These are phyloP conservation scores for Yamadazyma dendronema DNA, from an alignment of 1,139 yeast genomes.

Conservation along the genomic window DNA sequence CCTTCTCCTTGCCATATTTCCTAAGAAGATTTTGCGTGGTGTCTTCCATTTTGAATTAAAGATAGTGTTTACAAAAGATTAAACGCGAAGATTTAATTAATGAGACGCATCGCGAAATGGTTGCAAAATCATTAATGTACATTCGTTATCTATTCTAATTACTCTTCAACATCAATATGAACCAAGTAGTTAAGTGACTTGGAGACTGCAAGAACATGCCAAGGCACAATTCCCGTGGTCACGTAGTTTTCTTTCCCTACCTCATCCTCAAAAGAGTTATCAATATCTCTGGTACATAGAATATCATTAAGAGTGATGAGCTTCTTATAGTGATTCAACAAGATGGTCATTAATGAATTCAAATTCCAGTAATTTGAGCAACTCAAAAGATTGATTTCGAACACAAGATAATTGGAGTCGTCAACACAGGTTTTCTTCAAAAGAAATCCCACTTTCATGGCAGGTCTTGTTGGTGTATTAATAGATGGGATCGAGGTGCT, in stretches of 20 bases:
- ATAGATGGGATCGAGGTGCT: constrained; percentile 61
- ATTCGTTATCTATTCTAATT: too few relatives aligned
- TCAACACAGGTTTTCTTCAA: constrained; percentile 31
- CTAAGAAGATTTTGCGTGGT: constrained; percentile 13
- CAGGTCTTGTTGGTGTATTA: constrained; percentile 68
- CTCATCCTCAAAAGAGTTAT: constrained; percentile 18
- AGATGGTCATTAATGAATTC: constrained; percentile 53
- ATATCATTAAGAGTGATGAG: constrained; percentile 52
- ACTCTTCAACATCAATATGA: constrained; percentile 41
- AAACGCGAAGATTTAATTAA: constrained; percentile 1
- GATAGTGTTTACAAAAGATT: constrained; percentile 2
- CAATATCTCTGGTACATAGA: constrained; percentile 32
- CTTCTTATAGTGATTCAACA: constrained; percentile 67
- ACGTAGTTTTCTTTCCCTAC: constrained; percentile 22
- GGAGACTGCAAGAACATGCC: constrained; percentile 79
- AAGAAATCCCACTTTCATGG: constrained; percentile 71
- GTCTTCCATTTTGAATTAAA: constrained; percentile 8
- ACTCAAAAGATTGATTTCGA: constrained; percentile 65
- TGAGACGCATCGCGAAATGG: neutral
- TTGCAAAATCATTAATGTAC: neutral
- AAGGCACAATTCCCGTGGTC: constrained; percentile 51
- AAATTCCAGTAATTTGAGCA: constrained; percentile 65
- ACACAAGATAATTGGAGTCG: constrained; percentile 28
- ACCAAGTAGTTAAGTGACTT: constrained; percentile 55
- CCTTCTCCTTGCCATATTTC: constrained; percentile 7